Conservation (phyloP, 306 rosid genomes). For the Lathyrus sativus region DNA sequence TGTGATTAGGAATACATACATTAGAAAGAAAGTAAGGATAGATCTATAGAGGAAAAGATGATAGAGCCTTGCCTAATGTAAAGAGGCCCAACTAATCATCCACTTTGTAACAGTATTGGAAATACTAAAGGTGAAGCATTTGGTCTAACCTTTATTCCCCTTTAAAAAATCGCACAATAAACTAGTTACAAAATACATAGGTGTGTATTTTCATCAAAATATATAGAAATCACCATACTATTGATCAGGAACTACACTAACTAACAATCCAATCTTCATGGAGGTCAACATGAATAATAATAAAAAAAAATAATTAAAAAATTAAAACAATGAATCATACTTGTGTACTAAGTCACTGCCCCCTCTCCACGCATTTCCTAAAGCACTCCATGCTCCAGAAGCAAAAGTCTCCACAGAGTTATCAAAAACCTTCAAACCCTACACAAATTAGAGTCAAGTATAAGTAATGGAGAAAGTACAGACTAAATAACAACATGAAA, state of each 20-base stretch:
- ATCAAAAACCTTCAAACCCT: slow-evolving; percentile 89
- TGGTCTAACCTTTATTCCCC: neutral
- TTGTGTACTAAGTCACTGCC: slow-evolving; percentile 70
- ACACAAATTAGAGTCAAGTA: slow-evolving; percentile 33
- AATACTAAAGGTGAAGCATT: slow-evolving; percentile 12
- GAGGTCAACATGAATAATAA: neutral
- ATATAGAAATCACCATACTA: neutral
- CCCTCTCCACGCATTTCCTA: slow-evolving; percentile 90
- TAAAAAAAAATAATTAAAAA: neutral
- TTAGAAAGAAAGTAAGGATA: neutral
- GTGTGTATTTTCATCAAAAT: slow-evolving; percentile 26
- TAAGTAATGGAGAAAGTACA: slow-evolving; percentile 25
- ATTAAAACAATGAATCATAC: slow-evolving; percentile 50
- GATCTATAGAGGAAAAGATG: neutral
- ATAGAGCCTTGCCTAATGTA: slow-evolving; percentile 5
- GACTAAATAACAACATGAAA: slow-evolving; percentile 7
- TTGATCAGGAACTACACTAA: slow-evolving; percentile 19
- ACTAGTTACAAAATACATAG: slow-evolving; percentile 7
- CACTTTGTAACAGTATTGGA: slow-evolving; percentile 10
- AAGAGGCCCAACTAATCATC: slow-evolving; percentile 5
- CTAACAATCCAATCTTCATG: slow-evolving; percentile 1
- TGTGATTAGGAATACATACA: neutral
- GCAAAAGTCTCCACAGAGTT: slow-evolving; percentile 91
- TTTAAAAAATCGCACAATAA: neutral
- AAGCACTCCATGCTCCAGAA: slow-evolving; percentile 93